These are phyloP conservation scores for Trichoderma virens DNA, from an alignment of 495 filamentous ascomycete species.

Conservation along the genomic window DNA sequence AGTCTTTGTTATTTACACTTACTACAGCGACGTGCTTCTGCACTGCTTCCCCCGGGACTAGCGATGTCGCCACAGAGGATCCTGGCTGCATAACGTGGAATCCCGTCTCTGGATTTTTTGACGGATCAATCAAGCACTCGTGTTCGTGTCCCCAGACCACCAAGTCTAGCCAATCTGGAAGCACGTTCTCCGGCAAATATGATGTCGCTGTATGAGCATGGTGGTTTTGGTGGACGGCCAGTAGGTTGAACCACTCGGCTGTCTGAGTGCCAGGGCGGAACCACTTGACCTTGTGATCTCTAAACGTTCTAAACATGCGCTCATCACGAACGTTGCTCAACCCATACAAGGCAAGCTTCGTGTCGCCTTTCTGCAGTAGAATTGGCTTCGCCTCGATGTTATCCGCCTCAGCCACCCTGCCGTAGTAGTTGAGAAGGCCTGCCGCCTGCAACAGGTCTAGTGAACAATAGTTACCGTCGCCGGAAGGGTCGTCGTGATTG, in stretches of 20 bases:
- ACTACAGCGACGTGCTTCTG: conserved; percentile 85
- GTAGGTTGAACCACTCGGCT: conserved; percentile 92
- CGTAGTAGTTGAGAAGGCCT: conserved; percentile 92
- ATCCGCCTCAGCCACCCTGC: conserved; percentile 81
- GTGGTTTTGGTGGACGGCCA: conserved; percentile 95
- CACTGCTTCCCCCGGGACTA: conserved; percentile 84
- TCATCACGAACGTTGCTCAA: conserved; percentile 97
- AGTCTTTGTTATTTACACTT: conserved; percentile 73
- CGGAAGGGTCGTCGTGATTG: conserved; percentile 96
- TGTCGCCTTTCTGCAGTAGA: conserved; percentile 84
- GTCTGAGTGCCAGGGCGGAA: conserved; percentile 77
- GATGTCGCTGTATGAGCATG: conserved; percentile 81
- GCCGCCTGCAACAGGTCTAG: conserved; percentile 87
- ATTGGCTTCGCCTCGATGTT: conserved; percentile 88
- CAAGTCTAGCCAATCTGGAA: conserved; percentile 85
- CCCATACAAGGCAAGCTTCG: conserved; percentile 91
- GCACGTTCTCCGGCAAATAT: conserved; percentile 89
- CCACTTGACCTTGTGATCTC: conserved; percentile 90
- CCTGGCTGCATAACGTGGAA: conserved; percentile 98
- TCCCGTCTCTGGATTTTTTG: conserved; percentile 71
- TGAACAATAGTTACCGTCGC: conserved; percentile 82
- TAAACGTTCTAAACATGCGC: conserved; percentile 84
- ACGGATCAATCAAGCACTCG: conserved; percentile 85
- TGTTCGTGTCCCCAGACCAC: conserved; percentile 98
- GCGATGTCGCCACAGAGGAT: conserved; percentile 89